Percentiles rank a stretch among this genome's conserved stretches.
Conservation (phyloP, 345 rosid genomes). For the Salix koriyanagi region DNA sequence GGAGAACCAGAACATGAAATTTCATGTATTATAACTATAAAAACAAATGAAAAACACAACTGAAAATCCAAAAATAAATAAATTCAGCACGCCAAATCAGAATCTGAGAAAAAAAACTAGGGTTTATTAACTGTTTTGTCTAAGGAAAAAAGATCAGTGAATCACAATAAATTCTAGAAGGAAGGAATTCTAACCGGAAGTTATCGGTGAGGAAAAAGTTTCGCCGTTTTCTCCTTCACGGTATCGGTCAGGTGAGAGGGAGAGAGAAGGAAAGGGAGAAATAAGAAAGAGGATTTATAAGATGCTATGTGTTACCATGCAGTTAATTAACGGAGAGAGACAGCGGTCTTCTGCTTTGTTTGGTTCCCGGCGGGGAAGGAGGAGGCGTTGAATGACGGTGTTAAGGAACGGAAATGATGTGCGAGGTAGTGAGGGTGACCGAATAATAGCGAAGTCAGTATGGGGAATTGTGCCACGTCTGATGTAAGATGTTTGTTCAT, state of each 20-base stretch:
- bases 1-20: neutral
- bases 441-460: constrained; percentile 10
- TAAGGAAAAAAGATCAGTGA: neutral
- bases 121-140: constrained; percentile 6
- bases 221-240: neutral
- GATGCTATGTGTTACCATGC: neutral
- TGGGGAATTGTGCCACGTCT: constrained; percentile 61
- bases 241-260: neutral
- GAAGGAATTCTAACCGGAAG: neutral
- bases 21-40: neutral
- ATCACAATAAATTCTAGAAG: neutral
- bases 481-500: neutral
- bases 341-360: neutral
- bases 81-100: neutral
- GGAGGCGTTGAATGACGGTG: constrained; percentile 17
- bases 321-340: constrained; percentile 3
- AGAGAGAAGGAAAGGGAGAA: neutral
- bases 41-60: neutral
- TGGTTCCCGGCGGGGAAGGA: neutral
- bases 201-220: neutral
- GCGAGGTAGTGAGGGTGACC: neutral
- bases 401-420: neutral
- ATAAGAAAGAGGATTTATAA: neutral
- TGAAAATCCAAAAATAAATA: neutral
- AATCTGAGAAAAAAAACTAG: constrained; percentile 2